Conservation (phyloP, 2,329 filamentous ascomycete species). For the Ophiosphaerella herpotricha region DNA sequence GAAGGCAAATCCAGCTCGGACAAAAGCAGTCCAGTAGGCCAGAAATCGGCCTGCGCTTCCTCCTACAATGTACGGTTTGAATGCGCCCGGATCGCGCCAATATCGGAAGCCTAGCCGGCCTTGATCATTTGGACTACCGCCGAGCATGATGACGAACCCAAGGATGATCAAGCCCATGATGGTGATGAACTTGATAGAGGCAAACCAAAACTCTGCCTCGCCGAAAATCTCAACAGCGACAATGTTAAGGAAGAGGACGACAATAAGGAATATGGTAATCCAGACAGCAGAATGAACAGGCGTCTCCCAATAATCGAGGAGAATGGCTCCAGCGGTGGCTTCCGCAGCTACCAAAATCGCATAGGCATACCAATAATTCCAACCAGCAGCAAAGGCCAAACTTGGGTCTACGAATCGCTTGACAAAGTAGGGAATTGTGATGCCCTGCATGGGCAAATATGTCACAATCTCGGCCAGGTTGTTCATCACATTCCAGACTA, state of each 20-base stretch:
- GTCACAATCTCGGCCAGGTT: conserved; percentile 48
- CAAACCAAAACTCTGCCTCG: conserved; percentile 59
- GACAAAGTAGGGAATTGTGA: conserved; percentile 46
- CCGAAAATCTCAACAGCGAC: conserved; percentile 45
- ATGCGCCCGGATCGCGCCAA: conserved; percentile 69
- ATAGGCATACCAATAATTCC: conserved; percentile 43
- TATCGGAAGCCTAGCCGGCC: conserved; percentile 63
- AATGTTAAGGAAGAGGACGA: conserved; percentile 43
- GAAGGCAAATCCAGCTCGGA: conserved; percentile 55
- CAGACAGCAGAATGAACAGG: conserved; percentile 39
- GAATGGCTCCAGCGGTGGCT: conserved; percentile 39
- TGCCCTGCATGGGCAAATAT: conserved; percentile 46
- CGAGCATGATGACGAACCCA: conserved; percentile 44
- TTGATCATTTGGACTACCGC: conserved; percentile 42
- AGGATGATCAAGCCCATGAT: conserved; percentile 44
- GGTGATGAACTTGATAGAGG: conserved; percentile 54
- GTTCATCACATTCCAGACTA: conserved; percentile 49
- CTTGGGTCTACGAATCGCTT: conserved; percentile 55
- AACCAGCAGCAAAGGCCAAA: conserved; percentile 41
- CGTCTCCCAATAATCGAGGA: conserved; percentile 43
- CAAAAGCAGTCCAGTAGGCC: conserved; percentile 60
- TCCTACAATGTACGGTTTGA: conserved; percentile 52
- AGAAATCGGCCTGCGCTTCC: conserved; percentile 66
- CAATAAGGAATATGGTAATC: conserved; percentile 44
- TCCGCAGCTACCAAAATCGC: conserved; percentile 43